Base-by-base conservation (phyloP, 1,284 basidiomycete genomes). In the Puccinia hordei region DNA sequence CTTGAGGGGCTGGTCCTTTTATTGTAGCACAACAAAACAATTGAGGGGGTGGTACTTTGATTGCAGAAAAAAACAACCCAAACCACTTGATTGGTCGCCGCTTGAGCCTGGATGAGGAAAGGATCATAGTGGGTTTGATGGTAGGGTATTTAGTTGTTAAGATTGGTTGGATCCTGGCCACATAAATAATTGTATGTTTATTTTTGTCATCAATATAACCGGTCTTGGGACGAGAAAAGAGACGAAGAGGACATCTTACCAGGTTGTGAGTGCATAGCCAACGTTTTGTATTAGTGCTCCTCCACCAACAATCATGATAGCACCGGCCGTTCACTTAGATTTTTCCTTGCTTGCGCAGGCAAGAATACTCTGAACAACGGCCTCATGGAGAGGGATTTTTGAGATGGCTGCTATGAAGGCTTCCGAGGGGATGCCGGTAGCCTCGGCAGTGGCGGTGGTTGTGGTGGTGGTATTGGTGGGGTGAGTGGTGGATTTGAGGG, bases 321-420 rank as follows among this genome's bases (percentile, higher is more conserved):
- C 92, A 85, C 92, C 90, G 12, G 95, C 89, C 83, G 96, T 93
- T 83, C 94, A 93, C 83, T 92, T 91, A 80, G 95, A 91, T 86
- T 93, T 93, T 77, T 96, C 94, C 83, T 97, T 93, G 0, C 91
- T 91, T 0, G 92, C 92, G 0, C 90, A 91, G 0, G 93, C 91
- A 12, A 94, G 89, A 22, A 95, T 90, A 81, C 93, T 92, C 83
- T 96, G 94, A 86, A 94, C 94, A 82, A 98, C 93, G 1, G 95
- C 97, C 15, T 93, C 92, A 84, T 99, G 97, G 75, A 99, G 88
- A 0, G 96, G 93, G 55, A 96, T 89, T 86, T 95, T 94, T 85
- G 91, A 91, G 38, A 96, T 92, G 87, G 98, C 95, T 82, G 89
- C 90, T 78, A 88, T 88, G 8, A 95, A 89, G 85, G 95, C 93